Evolutionary conservation across 345 rosid species (phyloP), one percentile per base, ranked within the genome.

Genomic region (Rubroshorea leprosula): DNA sequence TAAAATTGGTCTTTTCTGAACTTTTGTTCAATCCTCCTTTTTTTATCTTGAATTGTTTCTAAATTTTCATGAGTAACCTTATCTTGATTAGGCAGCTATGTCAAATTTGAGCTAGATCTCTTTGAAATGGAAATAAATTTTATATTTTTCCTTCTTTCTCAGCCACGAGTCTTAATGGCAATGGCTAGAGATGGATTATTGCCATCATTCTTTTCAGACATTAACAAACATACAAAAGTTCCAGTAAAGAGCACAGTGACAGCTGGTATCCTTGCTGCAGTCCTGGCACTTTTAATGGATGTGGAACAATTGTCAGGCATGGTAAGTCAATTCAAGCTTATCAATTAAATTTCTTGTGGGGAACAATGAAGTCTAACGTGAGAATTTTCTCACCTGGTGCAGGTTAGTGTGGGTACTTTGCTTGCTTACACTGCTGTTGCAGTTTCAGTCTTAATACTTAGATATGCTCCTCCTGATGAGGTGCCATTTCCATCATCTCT

Each of bases 181-280:
- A 85, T 85, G 91, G 82, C 88, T 48, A 74, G 91, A 62, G 91
- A 85, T 57, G 91, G 91, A 58, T 72, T 85, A 60, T 68, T 85
- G 62, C 91, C 91, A 19, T 59, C 84, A 35, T 80, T 85, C 71
- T 85, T 85, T 69, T 73, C 91, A 38, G 88, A 85, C 62, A 78
- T 85, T 44, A 82, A 64, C 63, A 74, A 67, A 61, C 72, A 62
- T 20, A 85, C 86, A 21, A 85, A 82, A 64, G 82, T 85, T 63
- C 91, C 91, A 5, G 75, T 85, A 46, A 85, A 82, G 71, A 72
- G 82, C 76, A 85, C 91, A 5, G 56, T 85, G 68, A 68, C 35
- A 17, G 73, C 77, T 55, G 91, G 91, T 61, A 13, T 56, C 45
- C 69, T 76, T 54, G 84, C 84, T 48, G 74, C 86, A 48, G 72